phyloP scores from a whole-genome alignment of 768 basidiomycete genomes.

The Rhodotorula kratochvilovae region DNA sequence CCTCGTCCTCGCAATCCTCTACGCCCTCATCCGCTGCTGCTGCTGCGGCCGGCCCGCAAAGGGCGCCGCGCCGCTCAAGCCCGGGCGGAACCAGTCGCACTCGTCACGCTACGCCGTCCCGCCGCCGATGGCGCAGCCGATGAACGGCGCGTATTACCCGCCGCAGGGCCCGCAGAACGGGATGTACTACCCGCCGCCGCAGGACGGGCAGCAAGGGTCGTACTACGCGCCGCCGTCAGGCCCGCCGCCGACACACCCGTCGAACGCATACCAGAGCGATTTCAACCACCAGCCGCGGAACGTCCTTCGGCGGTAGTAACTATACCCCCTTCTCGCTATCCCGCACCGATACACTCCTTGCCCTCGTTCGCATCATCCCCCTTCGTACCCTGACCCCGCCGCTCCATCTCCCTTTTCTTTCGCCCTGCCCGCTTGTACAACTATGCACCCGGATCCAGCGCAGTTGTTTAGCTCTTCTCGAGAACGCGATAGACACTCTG shows the following conservation, averaged over 20 bases:
- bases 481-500: background rate
- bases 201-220: background rate
- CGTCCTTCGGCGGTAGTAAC: background rate
- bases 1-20: slow-evolving; percentile 59
- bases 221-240: slow-evolving; percentile 12
- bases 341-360: background rate
- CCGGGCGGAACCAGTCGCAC: background rate
- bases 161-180: background rate
- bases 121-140: background rate
- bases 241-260: slow-evolving; percentile 13
- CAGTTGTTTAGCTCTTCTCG: background rate
- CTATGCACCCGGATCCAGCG: background rate
- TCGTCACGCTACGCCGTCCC: slow-evolving; percentile 6
- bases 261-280: background rate
- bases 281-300: background rate
- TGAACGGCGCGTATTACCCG: background rate
- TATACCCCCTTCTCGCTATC: background rate
- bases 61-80: slow-evolving; percentile 1
- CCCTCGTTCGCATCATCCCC: background rate
- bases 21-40: slow-evolving; percentile 49
- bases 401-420: background rate
- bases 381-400: too few relatives aligned
- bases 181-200: background rate
- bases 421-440: background rate
- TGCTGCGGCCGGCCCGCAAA: slow-evolving; percentile 19